A percentile compares a stretch with the other conserved stretches of the same genome.
phyloP scores from a whole-genome alignment of 805 yeast species.

The Metschnikowia bowlesiae region DNA sequence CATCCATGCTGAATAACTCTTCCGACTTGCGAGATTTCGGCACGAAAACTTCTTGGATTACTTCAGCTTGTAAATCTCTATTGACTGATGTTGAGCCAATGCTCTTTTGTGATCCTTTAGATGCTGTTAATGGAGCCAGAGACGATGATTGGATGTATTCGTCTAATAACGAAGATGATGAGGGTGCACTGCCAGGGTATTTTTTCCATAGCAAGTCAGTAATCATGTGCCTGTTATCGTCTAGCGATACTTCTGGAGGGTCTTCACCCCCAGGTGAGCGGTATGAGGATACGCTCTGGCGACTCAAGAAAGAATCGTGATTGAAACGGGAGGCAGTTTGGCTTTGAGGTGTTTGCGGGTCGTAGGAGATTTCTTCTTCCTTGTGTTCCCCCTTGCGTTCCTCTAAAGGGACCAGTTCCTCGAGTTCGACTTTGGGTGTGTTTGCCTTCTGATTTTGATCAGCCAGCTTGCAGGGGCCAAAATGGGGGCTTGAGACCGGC shows the following conservation, averaged over 20 bases:
- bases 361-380: background rate
- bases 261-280: conserved; percentile 2
- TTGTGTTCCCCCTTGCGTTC: background rate
- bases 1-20: conserved; percentile 45
- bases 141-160: conserved; percentile 6
- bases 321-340: background rate
- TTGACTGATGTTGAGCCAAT: conserved; percentile 35
- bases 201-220: conserved; percentile 74
- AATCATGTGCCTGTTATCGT: conserved; percentile 88
- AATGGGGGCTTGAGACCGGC: conserved; percentile 14
- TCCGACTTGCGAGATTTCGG: conserved; percentile 37
- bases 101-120: conserved; percentile 14
- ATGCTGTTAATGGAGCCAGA: conserved; percentile 3
- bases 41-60: conserved; percentile 35
- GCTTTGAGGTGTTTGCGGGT: background rate
- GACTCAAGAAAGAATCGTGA: background rate
- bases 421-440: background rate
- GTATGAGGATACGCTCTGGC: background rate
- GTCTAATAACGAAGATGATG: conserved; percentile 9
- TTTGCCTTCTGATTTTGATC: background rate
- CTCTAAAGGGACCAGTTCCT: background rate
- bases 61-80: conserved; percentile 36
- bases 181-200: conserved; percentile 40
- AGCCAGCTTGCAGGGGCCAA: conserved; percentile 7
- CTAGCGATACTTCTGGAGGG: conserved; percentile 80